Percentiles rank a stretch among this genome's conserved stretches.
Conservation (phyloP, 2,329 filamentous ascomycete genomes). For the Stagonosporopsis chrysanthemi region DNA sequence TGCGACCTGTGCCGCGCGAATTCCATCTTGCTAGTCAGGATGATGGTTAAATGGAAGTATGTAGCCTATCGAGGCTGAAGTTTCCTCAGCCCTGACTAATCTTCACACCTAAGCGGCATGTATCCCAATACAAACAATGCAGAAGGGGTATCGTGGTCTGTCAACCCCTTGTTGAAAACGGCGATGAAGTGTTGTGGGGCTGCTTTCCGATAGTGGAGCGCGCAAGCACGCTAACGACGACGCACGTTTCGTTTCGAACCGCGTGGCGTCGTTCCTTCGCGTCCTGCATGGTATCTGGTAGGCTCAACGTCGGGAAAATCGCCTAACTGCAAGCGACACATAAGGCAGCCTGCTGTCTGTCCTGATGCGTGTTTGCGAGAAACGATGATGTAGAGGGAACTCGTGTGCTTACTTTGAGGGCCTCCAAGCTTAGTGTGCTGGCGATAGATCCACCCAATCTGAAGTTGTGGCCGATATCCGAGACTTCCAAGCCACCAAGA, state of each 20-base stretch:
- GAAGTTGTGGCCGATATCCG: neutral
- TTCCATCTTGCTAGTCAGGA: slow-evolving; percentile 22
- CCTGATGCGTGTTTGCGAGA: neutral
- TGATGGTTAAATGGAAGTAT: neutral
- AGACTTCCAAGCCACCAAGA: slow-evolving; percentile 6
- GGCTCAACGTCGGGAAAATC: slow-evolving; percentile 17
- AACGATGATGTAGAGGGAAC: neutral
- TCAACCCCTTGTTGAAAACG: slow-evolving; percentile 6
- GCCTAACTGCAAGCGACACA: slow-evolving; percentile 1
- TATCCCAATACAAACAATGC: neutral
- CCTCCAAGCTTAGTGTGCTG: neutral
- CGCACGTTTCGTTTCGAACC: slow-evolving; percentile 1
- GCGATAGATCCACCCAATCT: neutral
- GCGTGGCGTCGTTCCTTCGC: slow-evolving; percentile 12
- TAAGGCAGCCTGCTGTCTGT: neutral
- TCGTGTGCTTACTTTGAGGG: no score
- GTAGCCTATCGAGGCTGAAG: neutral
- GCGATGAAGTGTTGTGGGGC: slow-evolving; percentile 5
- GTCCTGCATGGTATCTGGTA: slow-evolving; percentile 5
- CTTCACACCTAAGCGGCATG: neutral
- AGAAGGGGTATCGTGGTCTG: slow-evolving; percentile 3
- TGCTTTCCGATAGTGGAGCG: slow-evolving; percentile 4
- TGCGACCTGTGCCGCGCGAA: slow-evolving; percentile 21
- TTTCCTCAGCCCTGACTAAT: neutral
- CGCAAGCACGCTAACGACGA: slow-evolving; percentile 2